phyloP scores from a whole-genome alignment of 1,284 basidiomycete species.

The Ustilago shanxiensis region DNA sequence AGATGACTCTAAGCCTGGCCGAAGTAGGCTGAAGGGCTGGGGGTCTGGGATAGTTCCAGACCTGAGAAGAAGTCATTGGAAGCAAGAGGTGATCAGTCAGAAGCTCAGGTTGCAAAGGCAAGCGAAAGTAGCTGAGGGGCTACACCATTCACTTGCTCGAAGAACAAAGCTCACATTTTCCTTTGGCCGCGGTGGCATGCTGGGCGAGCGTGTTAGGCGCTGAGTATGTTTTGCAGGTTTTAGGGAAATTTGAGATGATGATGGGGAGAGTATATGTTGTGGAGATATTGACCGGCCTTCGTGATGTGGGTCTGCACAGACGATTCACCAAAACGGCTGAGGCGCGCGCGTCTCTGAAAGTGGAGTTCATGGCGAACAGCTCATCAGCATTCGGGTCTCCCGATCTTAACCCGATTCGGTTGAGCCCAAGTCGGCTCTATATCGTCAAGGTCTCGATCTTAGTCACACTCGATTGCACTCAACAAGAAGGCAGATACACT shows the following conservation, averaged over 20 bases:
- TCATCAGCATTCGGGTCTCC: neutral
- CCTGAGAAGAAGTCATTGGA: conserved; percentile 13
- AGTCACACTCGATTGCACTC: neutral
- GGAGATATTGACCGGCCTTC: no score
- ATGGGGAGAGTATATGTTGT: neutral
- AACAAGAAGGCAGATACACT: no score
- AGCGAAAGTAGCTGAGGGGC: neutral
- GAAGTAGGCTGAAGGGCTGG: conserved; percentile 59
- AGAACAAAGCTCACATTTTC: conserved; percentile 42
- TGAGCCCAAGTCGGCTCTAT: neutral
- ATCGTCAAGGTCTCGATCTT: no score
- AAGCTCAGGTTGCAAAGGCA: neutral
- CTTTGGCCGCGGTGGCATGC: conserved; percentile 50
- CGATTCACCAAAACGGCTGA: neutral
- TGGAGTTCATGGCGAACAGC: conserved; percentile 20
- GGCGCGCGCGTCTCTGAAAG: conserved; percentile 21
- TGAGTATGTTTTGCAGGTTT: neutral
- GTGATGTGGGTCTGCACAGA: neutral
- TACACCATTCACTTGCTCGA: neutral
- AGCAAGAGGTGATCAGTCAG: neutral
- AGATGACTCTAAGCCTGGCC: conserved; percentile 60
- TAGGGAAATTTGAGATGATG: conserved; percentile 1
- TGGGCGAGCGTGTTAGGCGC: neutral
- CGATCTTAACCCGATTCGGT: conserved; percentile 4
- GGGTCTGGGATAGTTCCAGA: conserved; percentile 68